Evolutionary conservation across 768 basidiomycete species (phyloP).

Genomic region (Rhodotorula diobovata): DNA sequence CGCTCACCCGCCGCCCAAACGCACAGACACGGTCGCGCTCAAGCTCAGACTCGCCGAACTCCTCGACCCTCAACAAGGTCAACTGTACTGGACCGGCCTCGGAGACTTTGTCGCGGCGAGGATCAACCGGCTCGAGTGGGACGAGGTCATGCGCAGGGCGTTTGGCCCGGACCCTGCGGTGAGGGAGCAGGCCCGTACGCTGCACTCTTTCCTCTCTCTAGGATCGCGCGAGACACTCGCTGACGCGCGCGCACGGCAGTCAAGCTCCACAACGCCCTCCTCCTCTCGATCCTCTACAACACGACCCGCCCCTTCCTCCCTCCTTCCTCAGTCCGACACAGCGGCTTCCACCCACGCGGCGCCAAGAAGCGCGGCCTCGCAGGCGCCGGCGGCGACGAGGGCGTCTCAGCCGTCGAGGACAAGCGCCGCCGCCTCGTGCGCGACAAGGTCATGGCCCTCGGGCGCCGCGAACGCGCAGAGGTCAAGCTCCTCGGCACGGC

Average conservation of each 20-base stretch:
- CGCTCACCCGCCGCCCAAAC: conserved; percentile 8
- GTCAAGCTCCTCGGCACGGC: conserved; percentile 26
- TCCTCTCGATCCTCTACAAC: conserved; percentile 44
- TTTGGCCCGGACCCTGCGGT: neutral
- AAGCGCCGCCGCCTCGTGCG: conserved; percentile 34
- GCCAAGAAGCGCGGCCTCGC: conserved; percentile 30
- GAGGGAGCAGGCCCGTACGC: conserved; percentile 8
- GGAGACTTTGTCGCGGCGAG: conserved; percentile 35
- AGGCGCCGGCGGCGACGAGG: conserved; percentile 17
- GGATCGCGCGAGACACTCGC: neutral
- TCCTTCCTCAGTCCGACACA: conserved; percentile 38
- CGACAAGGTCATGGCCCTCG: conserved; percentile 32
- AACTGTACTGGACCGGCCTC: conserved; percentile 40
- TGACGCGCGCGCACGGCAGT: neutral
- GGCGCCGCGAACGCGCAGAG: conserved; percentile 32
- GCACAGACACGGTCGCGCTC: conserved; percentile 38
- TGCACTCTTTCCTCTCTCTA: neutral
- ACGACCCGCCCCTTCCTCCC: conserved; percentile 40
- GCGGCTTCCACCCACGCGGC: conserved; percentile 37
- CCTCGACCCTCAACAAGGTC: conserved; percentile 12
- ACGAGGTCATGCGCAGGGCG: conserved; percentile 21
- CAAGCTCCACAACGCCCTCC: conserved; percentile 42
- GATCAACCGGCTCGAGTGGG: conserved; percentile 39
- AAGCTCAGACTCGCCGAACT: conserved; percentile 40
- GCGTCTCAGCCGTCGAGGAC: neutral